Conservation (phyloP, 495 filamentous ascomycete genomes). For the Xylaria telfairii region DNA sequence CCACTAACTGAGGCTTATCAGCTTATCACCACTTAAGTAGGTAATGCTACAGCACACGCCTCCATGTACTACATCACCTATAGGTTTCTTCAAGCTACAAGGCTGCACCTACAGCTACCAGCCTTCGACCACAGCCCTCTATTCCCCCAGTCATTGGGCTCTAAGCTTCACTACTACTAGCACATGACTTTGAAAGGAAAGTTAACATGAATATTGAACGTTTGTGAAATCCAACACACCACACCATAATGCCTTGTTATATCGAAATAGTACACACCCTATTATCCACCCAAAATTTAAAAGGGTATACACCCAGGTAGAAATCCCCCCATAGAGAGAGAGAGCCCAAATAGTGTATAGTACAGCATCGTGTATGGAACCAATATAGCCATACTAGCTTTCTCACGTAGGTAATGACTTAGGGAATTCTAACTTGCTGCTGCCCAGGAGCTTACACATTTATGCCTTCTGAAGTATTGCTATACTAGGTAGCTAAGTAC, state of each 20-base stretch:
- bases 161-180: neutral
- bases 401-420: too few relatives aligned
- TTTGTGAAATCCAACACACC: neutral
- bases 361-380: too few relatives aligned
- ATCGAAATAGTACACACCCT: neutral
- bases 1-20: slow-evolving; percentile 18
- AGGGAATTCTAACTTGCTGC: too few relatives aligned
- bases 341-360: too few relatives aligned
- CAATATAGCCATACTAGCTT: too few relatives aligned
- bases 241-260: neutral
- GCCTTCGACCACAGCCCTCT: neutral
- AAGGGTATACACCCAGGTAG: neutral
- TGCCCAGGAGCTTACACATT: too few relatives aligned
- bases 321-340: neutral
- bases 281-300: neutral
- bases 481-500: too few relatives aligned
- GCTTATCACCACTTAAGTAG: slow-evolving; percentile 7
- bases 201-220: neutral
- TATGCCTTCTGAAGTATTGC: too few relatives aligned
- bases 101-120: neutral
- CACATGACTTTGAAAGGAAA: neutral
- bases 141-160: too few relatives aligned
- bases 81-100: neutral
- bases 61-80: neutral
- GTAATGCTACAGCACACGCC: too few relatives aligned